phyloP scores from a whole-genome alignment of 2,329 filamentous ascomycete genomes.

The Coniochaeta ligniaria region DNA sequence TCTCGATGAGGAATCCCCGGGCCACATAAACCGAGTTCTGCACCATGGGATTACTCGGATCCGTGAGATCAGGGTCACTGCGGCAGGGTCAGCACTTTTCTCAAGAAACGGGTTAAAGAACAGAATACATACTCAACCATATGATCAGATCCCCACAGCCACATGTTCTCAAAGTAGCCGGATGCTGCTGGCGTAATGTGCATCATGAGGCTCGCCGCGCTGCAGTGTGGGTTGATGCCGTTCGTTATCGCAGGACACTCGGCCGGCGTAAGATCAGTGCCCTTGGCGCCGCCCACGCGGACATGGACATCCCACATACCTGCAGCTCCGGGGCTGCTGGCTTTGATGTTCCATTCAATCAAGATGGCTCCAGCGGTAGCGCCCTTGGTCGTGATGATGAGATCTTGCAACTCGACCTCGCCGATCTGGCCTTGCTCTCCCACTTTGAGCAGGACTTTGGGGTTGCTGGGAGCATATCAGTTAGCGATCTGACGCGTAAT shows the following conservation, averaged over 20 bases:
- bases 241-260: slow-evolving; percentile 51
- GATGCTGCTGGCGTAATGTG: slow-evolving; percentile 35
- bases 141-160: slow-evolving; percentile 64
- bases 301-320: slow-evolving; percentile 69
- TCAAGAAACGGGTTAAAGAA: no score
- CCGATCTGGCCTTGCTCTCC: slow-evolving; percentile 53
- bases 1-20: neutral
- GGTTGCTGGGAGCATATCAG: no score
- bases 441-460: slow-evolving; percentile 56
- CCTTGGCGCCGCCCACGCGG: slow-evolving; percentile 60
- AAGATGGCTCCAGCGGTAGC: slow-evolving; percentile 60
- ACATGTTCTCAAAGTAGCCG: slow-evolving; percentile 42
- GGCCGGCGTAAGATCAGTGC: slow-evolving; percentile 55
- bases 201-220: slow-evolving; percentile 24
- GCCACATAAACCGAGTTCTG: slow-evolving; percentile 1
- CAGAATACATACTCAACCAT: slow-evolving; percentile 4
- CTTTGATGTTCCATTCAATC: slow-evolving; percentile 64
- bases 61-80: neutral
- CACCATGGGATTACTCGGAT: neutral
- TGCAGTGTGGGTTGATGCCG: slow-evolving; percentile 34
- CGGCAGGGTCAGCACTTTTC: neutral
- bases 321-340: slow-evolving; percentile 42
- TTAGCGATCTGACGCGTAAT: no score
- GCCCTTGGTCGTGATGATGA: slow-evolving; percentile 44
- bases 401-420: slow-evolving; percentile 59